Evolutionary conservation across 2,329 filamentous ascomycete genomes (phyloP).

Genomic region (Cercospora brassicicola): DNA sequence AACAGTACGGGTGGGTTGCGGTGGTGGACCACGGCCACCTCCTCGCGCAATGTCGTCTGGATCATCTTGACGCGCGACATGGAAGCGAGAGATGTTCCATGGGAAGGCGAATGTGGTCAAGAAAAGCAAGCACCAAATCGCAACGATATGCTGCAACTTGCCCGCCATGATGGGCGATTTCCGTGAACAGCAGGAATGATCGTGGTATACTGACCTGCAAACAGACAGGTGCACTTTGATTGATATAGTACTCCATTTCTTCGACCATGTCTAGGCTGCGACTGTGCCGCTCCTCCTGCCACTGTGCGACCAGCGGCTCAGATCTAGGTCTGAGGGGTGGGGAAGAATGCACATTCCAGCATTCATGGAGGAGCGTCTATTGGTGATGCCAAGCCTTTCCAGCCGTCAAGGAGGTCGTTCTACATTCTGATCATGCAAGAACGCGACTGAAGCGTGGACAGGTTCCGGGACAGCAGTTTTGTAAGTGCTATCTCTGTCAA

Average conservation of each 20-base stretch:
- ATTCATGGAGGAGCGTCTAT: background rate
- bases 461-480: background rate
- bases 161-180: background rate
- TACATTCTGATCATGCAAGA: background rate
- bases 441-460: background rate
- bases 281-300: background rate
- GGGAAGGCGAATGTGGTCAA: background rate
- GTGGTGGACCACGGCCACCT: background rate
- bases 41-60: background rate
- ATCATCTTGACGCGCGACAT: background rate
- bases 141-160: background rate
- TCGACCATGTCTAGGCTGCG: too few species aligned
- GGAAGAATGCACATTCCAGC: slow-evolving; percentile 1
- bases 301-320: background rate
- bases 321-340: background rate
- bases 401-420: background rate
- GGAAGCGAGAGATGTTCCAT: background rate
- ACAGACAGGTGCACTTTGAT: background rate
- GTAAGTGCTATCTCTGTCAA: background rate
- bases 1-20: background rate
- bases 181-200: background rate
- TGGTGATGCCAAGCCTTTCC: background rate
- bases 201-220: background rate
- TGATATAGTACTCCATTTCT: background rate
- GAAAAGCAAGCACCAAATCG: slow-evolving; percentile 3